These are phyloP conservation scores for Ensete glaucum DNA, from an alignment of 176 grass and related monocot genomes.

Conservation along the genomic window DNA sequence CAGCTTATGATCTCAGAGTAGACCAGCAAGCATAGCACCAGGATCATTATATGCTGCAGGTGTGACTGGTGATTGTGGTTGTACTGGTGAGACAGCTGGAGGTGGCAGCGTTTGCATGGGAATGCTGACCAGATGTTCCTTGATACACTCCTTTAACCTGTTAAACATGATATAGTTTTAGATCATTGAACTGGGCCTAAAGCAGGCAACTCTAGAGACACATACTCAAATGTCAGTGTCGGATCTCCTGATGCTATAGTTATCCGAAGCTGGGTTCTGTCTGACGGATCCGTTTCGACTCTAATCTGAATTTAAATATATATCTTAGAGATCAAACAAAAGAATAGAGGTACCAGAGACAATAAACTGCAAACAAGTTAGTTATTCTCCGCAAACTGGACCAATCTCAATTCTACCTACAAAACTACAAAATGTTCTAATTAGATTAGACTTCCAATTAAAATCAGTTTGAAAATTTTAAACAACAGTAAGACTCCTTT, in stretches of 20 bases:
- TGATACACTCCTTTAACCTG: conserved; percentile 94
- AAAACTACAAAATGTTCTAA: background rate
- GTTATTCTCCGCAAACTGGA: no score
- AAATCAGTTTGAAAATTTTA: background rate
- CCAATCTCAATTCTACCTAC: no score
- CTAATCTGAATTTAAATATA: conserved; percentile 46
- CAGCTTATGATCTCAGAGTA: conserved; percentile 46
- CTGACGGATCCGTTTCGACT: conserved; percentile 93
- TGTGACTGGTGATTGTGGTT: conserved; percentile 41
- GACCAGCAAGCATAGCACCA: conserved; percentile 77
- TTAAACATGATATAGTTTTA: conserved; percentile 6
- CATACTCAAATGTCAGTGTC: conserved; percentile 84
- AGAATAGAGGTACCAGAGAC: no score
- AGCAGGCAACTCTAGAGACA: conserved; percentile 10
- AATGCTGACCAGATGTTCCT: conserved; percentile 74
- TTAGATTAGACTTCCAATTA: no score
- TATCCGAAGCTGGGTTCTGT: conserved; percentile 89
- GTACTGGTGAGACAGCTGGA: conserved; percentile 18
- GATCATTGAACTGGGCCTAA: background rate
- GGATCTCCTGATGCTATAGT: conserved; percentile 90
- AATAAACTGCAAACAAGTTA: no score
- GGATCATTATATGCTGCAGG: conserved; percentile 64
- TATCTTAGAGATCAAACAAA: background rate
- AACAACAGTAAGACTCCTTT: background rate
- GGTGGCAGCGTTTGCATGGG: conserved; percentile 30